phyloP scores from a whole-genome alignment of 345 rosid species.

The Citrus glauca region DNA sequence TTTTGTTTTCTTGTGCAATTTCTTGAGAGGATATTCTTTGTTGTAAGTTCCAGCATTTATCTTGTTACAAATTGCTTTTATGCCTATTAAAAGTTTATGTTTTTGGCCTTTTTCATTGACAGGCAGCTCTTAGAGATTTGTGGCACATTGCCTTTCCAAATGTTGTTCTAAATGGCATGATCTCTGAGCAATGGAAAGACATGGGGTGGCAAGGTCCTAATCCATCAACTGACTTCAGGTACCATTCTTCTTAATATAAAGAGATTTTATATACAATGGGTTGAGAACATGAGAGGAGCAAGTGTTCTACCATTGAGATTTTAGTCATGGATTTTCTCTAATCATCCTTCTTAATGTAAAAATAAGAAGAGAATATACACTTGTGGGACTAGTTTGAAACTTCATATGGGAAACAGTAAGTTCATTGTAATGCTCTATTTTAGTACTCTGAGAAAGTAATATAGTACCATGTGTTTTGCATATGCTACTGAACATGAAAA shows the following conservation, averaged over 20 bases:
- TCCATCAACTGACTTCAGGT: slow-evolving; percentile 99
- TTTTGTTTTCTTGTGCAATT: not conserved
- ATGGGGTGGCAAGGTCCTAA: slow-evolving; percentile 99
- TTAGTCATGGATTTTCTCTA: not conserved
- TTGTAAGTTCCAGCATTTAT: not conserved
- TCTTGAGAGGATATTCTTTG: not conserved
- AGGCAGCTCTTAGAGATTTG: slow-evolving; percentile 84
- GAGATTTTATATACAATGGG: not conserved
- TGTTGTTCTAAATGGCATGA: slow-evolving; percentile 55
- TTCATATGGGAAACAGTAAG: not conserved
- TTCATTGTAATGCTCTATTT: not conserved
- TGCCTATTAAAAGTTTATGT: not conserved
- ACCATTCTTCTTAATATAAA: slow-evolving; percentile 1
- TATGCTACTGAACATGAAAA: not conserved
- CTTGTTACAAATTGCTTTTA: not conserved
- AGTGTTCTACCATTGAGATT: not conserved
- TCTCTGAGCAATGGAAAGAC: slow-evolving; percentile 97
- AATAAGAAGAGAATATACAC: not conserved
- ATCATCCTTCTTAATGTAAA: not conserved
- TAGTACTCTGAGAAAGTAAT: not conserved
- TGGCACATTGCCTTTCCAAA: slow-evolving; percentile 79
- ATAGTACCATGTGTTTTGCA: not conserved
- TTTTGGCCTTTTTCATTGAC: slow-evolving; percentile 15
- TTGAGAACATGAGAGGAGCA: not conserved
- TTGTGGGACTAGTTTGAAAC: not conserved